Evolutionary conservation across 2,329 filamentous ascomycete species (phyloP).

Genomic region (Phaeomoniella chlamydospora): DNA sequence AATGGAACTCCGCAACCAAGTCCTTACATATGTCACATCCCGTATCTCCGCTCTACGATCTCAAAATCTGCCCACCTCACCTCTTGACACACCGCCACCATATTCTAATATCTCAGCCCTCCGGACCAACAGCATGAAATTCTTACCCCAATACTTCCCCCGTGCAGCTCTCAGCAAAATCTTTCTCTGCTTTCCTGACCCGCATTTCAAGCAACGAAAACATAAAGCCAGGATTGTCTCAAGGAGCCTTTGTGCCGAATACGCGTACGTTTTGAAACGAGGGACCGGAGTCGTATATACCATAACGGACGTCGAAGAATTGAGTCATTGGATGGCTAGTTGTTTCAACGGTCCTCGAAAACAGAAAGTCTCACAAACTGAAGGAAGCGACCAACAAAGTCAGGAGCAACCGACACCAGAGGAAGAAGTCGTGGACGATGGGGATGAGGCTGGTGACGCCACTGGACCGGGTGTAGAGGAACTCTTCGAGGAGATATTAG

Average conservation of each 20-base stretch:
- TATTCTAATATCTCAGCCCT: slow-evolving; percentile 86
- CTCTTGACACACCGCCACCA: slow-evolving; percentile 7
- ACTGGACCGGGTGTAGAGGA: slow-evolving; percentile 36
- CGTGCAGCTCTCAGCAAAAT: slow-evolving; percentile 72
- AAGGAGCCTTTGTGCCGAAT: slow-evolving; percentile 76
- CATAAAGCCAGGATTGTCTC: slow-evolving; percentile 95
- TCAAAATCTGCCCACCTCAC: slow-evolving; percentile 26
- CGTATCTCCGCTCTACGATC: slow-evolving; percentile 66
- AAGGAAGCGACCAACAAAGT: slow-evolving; percentile 36
- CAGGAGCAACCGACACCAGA: slow-evolving; percentile 45
- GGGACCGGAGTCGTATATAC: slow-evolving; percentile 76
- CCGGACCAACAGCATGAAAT: slow-evolving; percentile 96
- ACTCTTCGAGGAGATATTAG: slow-evolving; percentile 61
- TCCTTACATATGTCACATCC: slow-evolving; percentile 81
- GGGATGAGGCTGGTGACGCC: slow-evolving; percentile 47
- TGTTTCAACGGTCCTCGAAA: slow-evolving; percentile 61
- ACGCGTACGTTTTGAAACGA: slow-evolving; percentile 71
- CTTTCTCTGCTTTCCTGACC: slow-evolving; percentile 96
- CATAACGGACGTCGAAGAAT: slow-evolving; percentile 90
- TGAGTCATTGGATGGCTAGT: slow-evolving; percentile 85
- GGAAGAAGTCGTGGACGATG: slow-evolving; percentile 74
- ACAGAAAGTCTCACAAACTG: slow-evolving; percentile 31
- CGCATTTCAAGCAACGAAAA: slow-evolving; percentile 94
- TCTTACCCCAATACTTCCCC: slow-evolving; percentile 92
- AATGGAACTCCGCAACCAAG: slow-evolving; percentile 82